Conservation (phyloP, 2,329 filamentous ascomycete genomes). For the Reticulascus tulasneorum region DNA sequence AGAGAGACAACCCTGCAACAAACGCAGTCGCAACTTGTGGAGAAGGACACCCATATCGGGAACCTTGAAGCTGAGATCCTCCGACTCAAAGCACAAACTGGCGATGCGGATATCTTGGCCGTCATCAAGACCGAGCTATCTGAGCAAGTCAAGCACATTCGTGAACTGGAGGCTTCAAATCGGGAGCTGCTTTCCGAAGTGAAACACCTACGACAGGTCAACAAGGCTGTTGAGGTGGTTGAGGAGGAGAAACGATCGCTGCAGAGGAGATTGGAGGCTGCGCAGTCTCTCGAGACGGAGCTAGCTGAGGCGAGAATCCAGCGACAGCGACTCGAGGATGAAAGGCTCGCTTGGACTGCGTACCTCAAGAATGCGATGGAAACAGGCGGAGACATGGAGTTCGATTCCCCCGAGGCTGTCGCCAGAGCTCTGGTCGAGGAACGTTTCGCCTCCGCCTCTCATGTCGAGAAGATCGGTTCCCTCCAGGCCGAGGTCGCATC, state of each 20-base stretch:
- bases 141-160: constrained; percentile 89
- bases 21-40: constrained; percentile 62
- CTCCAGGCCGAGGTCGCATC: constrained; percentile 75
- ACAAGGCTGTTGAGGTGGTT: constrained; percentile 87
- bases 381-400: constrained; percentile 61
- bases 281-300: constrained; percentile 71
- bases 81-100: constrained; percentile 78
- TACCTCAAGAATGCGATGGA: constrained; percentile 70
- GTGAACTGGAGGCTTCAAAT: constrained; percentile 74
- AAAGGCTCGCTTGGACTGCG: constrained; percentile 79
- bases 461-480: constrained; percentile 76
- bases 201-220: constrained; percentile 72
- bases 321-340: constrained; percentile 82
- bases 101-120: constrained; percentile 78
- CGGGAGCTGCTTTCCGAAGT: constrained; percentile 76
- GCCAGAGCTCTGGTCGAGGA: constrained; percentile 81
- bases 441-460: constrained; percentile 70
- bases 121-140: constrained; percentile 85
- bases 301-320: constrained; percentile 77
- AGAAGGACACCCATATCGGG: constrained; percentile 68
- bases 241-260: constrained; percentile 91
- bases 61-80: constrained; percentile 79
- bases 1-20: constrained; percentile 54
- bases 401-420: constrained; percentile 83
- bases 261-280: constrained; percentile 70